These are phyloP conservation scores for Colletotrichum lupini DNA, from an alignment of 2,329 filamentous ascomycete species.

Conservation along the genomic window DNA sequence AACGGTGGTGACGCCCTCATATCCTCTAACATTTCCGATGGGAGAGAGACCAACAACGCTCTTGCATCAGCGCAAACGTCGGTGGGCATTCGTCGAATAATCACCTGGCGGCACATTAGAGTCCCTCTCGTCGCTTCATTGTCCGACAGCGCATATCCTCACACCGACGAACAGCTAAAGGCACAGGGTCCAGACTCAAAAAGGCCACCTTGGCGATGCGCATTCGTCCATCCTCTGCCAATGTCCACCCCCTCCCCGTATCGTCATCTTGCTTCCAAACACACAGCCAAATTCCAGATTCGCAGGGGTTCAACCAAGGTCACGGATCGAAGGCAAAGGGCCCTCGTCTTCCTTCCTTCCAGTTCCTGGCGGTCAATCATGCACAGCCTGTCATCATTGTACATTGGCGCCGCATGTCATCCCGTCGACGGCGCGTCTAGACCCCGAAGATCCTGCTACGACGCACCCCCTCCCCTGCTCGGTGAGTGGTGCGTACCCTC, in stretches of 20 bases:
- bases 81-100: not conserved
- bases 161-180: not conserved
- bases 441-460: conserved; percentile 16
- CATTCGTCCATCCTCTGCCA: not conserved
- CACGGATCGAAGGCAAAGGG: conserved; percentile 10
- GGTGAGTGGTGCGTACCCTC: not conserved
- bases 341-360: not conserved
- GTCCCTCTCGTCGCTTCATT: not conserved
- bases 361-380: conserved; percentile 19
- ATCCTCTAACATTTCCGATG: not conserved
- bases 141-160: not conserved
- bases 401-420: conserved; percentile 29
- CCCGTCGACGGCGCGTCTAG: conserved; percentile 25
- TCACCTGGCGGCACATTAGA: not conserved
- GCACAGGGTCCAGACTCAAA: not conserved
- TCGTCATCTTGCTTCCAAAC: conserved; percentile 8
- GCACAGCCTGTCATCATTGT: conserved; percentile 24
- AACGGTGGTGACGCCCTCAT: not conserved
- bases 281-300: conserved; percentile 7
- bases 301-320: not conserved
- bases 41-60: not conserved
- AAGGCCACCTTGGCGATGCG: conserved; percentile 5
- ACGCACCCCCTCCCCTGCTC: not conserved
- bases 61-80: not conserved
- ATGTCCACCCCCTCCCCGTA: not conserved